Evolutionary conservation across 441 rosid genomes (phyloP).

Genomic region (Eruca vesicaria): DNA sequence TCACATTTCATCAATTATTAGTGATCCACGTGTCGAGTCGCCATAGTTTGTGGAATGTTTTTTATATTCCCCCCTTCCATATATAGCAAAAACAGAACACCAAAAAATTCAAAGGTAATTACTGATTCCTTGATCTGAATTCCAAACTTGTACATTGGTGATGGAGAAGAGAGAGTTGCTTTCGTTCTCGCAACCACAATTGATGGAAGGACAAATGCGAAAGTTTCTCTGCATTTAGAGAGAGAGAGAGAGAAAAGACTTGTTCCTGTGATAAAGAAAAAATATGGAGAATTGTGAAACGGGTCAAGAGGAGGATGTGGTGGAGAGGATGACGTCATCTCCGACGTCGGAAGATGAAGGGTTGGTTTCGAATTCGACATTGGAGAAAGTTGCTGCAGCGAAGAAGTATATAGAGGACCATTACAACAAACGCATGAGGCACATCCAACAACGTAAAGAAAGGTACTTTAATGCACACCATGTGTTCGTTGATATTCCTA

Average conservation of each 20-base stretch:
- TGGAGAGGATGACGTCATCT: not conserved
- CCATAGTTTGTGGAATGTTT: not conserved
- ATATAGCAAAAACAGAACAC: constrained; percentile 26
- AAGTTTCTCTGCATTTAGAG: constrained; percentile 9
- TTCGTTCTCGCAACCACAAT: constrained; percentile 1
- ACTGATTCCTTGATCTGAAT: not conserved
- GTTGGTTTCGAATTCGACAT: constrained; percentile 67
- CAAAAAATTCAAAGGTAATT: not conserved
- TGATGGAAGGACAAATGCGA: not conserved
- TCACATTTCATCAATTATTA: not conserved
- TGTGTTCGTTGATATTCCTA: constrained; percentile 16
- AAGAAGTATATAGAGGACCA: constrained; percentile 88
- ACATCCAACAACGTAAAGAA: constrained; percentile 75
- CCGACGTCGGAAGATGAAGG: constrained; percentile 41
- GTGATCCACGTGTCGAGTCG: constrained; percentile 2
- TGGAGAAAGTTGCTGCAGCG: constrained; percentile 91
- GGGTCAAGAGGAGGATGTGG: constrained; percentile 23
- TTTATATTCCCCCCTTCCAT: not conserved
- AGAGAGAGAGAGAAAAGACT: not conserved
- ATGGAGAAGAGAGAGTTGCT: not conserved
- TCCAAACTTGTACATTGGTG: constrained; percentile 24
- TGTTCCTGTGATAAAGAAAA: not conserved
- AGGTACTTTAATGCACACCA: constrained; percentile 40
- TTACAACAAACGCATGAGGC: constrained; percentile 85
- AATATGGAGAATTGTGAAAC: constrained; percentile 36